phyloP scores from a whole-genome alignment of 2,329 filamentous ascomycete species.

The Venturiaceae sp. region DNA sequence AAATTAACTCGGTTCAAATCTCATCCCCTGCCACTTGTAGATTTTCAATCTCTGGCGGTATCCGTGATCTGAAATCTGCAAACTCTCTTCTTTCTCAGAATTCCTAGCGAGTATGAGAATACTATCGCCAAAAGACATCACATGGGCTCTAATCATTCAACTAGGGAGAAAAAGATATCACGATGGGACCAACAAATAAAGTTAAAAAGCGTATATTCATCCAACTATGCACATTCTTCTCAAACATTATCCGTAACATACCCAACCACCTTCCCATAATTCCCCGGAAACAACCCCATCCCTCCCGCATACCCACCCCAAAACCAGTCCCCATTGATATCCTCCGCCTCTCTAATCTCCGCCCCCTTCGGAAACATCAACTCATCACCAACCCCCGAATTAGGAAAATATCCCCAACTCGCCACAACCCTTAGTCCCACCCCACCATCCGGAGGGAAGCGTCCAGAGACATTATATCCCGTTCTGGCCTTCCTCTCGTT shows the following conservation, averaged over 20 bases:
- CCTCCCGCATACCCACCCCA: slow-evolving; percentile 76
- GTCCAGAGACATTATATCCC: slow-evolving; percentile 1
- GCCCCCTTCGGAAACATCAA: slow-evolving; percentile 75
- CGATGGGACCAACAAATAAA: too few species aligned
- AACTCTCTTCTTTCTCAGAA: too few species aligned
- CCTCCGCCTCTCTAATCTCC: slow-evolving; percentile 72
- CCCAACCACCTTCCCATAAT: slow-evolving; percentile 53
- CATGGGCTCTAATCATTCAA: too few species aligned
- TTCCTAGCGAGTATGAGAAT: too few species aligned
- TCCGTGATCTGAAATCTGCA: too few species aligned
- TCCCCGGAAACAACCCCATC: slow-evolving; percentile 70
- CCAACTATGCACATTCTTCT: too few species aligned
- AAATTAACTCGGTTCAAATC: too few species aligned
- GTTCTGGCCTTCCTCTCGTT: slow-evolving; percentile 11
- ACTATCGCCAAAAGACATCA: too few species aligned
- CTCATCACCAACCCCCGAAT: slow-evolving; percentile 57
- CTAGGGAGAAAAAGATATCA: too few species aligned
- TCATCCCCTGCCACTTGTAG: too few species aligned
- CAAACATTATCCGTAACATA: slow-evolving; percentile 13
- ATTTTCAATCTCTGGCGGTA: too few species aligned
- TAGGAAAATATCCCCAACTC: slow-evolving; percentile 71
- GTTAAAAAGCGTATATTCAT: too few species aligned
- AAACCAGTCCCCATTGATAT: slow-evolving; percentile 87
- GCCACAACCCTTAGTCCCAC: slow-evolving; percentile 55
- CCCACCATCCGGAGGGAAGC: slow-evolving; percentile 68